A percentile compares a stretch with the other conserved stretches of the same genome.
Conservation (phyloP, 345 rosid species). For the Eutrema yunnanense region DNA sequence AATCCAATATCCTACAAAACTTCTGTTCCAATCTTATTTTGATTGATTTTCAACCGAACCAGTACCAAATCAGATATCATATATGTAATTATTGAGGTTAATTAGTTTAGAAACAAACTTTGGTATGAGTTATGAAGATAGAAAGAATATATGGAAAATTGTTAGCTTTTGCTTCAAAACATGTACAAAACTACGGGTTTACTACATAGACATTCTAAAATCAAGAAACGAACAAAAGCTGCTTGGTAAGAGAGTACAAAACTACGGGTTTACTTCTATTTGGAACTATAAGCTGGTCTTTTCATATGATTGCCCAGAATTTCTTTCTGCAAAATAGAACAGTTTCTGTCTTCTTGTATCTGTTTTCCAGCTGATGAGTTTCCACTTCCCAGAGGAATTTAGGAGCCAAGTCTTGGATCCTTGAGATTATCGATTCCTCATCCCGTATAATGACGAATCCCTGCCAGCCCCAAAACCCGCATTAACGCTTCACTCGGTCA, state of each 20-base stretch:
- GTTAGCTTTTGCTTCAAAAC: background rate
- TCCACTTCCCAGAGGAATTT: slow-evolving; percentile 81
- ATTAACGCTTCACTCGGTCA: background rate
- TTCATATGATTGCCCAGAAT: slow-evolving; percentile 67
- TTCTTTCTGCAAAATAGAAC: slow-evolving; percentile 75
- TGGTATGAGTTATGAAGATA: background rate
- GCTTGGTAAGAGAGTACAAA: background rate
- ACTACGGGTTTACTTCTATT: background rate
- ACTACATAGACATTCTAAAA: background rate
- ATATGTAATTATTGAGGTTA: background rate
- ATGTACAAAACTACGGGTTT: background rate
- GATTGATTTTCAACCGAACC: background rate
- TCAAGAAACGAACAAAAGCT: background rate
- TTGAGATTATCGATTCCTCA: slow-evolving; percentile 46
- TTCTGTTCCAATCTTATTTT: background rate
- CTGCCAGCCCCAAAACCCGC: slow-evolving; percentile 34
- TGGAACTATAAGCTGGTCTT: background rate
- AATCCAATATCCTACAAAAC: background rate
- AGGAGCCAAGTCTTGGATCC: slow-evolving; percentile 58
- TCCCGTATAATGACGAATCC: slow-evolving; percentile 80
- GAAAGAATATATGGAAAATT: background rate
- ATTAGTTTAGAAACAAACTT: background rate
- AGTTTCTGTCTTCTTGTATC: slow-evolving; percentile 49
- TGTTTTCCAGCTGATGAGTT: slow-evolving; percentile 50
- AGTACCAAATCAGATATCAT: background rate